Conservation (phyloP, 306 rosid species). For the cucumber (Cucumis sativus) region Cucumber_9930_V3 NC_026659.2:27233501-27234000, state of each 20-base stretch:
- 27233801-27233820: conserved; percentile 77
- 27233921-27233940: conserved; percentile 25
- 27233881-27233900: conserved; percentile 36
- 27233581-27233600: conserved; percentile 68
- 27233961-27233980: conserved; percentile 22
- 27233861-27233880: conserved; percentile 59
- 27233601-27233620: conserved; percentile 79
- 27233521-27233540: conserved; percentile 11
- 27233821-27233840: conserved; percentile 32
- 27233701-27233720: not conserved
- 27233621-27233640: not conserved
- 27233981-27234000: conserved; percentile 21
- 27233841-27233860: conserved; percentile 35
- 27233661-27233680: not conserved
- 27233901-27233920: conserved; percentile 25
- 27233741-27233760: not conserved
- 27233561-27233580: conserved; percentile 99
- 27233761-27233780: not conserved
- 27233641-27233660: not conserved
- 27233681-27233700: not conserved
- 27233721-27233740: not conserved
- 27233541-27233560: conserved; percentile 67
- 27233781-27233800: conserved; percentile 60
- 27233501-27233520: not conserved
- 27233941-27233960: conserved; percentile 17